Percentiles rank a stretch among this genome's conserved stretches.
Evolutionary conservation across 345 rosid genomes (phyloP).

Genomic region (Noccaea bulbosa): DNA sequence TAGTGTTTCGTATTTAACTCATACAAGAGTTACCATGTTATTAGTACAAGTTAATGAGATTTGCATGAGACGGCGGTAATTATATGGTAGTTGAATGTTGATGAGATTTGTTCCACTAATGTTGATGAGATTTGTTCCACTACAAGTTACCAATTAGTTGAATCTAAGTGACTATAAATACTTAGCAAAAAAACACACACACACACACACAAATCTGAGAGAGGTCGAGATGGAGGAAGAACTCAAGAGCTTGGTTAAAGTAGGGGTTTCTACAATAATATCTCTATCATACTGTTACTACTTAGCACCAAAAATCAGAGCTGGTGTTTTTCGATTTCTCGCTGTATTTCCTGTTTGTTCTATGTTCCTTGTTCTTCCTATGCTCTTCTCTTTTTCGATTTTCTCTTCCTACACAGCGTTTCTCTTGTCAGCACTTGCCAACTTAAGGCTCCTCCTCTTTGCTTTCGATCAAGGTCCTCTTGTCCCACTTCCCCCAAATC

Average conservation of each 20-base stretch:
- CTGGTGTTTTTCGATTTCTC: conserved; percentile 35
- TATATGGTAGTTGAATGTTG: too few relatives aligned
- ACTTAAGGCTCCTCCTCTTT: conserved; percentile 57
- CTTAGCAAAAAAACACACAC: too few relatives aligned
- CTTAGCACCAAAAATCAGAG: conserved; percentile 34
- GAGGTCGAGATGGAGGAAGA: conserved; percentile 33
- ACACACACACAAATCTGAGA: too few relatives aligned
- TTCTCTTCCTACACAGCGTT: conserved; percentile 31
- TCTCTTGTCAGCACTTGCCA: conserved; percentile 50
- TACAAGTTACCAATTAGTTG: too few relatives aligned
- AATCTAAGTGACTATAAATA: too few relatives aligned
- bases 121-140: too few relatives aligned
- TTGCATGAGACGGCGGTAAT: too few relatives aligned
- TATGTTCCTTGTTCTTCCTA: conserved; percentile 44
- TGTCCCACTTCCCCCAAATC: conserved; percentile 15
- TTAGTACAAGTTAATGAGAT: too few relatives aligned
- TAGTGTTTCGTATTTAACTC: too few relatives aligned
- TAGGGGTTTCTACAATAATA: conserved; percentile 16
- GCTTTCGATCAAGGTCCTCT: conserved; percentile 53
- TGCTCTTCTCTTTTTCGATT: conserved; percentile 15
- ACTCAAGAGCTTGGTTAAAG: conserved; percentile 27
- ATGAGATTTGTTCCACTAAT: too few relatives aligned
- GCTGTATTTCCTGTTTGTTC: conserved; percentile 41
- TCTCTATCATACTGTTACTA: conserved; percentile 42
- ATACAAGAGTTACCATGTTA: too few relatives aligned